Evolutionary conservation across 1,284 basidiomycete species (phyloP).

Genomic region (Fomitopsis schrenkii): DNA sequence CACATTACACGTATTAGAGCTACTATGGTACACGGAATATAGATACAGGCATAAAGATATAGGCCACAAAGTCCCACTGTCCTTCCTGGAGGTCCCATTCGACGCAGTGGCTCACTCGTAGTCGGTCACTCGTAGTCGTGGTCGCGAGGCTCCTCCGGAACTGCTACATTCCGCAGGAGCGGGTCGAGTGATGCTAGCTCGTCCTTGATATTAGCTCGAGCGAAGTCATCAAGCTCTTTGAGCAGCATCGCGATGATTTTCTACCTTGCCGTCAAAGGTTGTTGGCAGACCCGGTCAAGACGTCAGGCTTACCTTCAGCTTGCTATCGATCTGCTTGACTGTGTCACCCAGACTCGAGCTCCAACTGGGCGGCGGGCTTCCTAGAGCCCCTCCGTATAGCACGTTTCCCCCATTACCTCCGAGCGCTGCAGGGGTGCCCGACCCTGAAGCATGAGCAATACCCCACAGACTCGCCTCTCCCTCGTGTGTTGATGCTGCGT

Average conservation of each 20-base stretch:
- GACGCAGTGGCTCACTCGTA: conserved; percentile 11
- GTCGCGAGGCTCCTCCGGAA: conserved; percentile 21
- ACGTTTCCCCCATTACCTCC: conserved; percentile 11
- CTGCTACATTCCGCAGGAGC: conserved; percentile 53
- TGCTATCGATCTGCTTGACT: conserved; percentile 74
- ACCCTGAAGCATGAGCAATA: conserved; percentile 53
- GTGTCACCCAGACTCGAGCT: conserved; percentile 62
- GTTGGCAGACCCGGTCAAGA: not conserved
- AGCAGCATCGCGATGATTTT: conserved; percentile 73
- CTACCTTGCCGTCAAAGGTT: conserved; percentile 33
- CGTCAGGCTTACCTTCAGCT: conserved; percentile 63
- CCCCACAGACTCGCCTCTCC: conserved; percentile 60
- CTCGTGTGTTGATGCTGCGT: conserved; percentile 30
- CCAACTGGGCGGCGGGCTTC: conserved; percentile 58
- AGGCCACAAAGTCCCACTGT: conserved; percentile 5
- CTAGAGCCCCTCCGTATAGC: conserved; percentile 34
- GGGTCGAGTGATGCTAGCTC: conserved; percentile 80
- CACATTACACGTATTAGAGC: conserved; percentile 5
- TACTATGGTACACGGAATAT: conserved; percentile 22
- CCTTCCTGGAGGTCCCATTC: not conserved
- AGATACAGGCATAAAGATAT: conserved; percentile 24
- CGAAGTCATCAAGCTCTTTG: conserved; percentile 80
- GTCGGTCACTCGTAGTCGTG: conserved; percentile 19
- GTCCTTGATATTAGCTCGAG: conserved; percentile 74
- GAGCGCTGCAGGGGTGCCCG: conserved; percentile 8